phyloP scores from a whole-genome alignment of 345 rosid species.

The Brassica rapa region DNA sequence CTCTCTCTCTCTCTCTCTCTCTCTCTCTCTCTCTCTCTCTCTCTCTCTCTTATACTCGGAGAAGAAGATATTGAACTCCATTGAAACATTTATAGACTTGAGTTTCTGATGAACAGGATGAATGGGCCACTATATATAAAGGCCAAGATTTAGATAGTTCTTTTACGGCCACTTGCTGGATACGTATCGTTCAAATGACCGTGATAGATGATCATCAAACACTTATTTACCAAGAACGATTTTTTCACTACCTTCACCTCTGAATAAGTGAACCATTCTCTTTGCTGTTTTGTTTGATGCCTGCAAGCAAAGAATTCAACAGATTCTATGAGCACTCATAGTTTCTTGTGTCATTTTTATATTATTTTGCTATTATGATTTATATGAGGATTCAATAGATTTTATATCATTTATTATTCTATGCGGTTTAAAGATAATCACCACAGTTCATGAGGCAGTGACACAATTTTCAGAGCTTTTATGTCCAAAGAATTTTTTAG shows the following conservation, averaged over 20 bases:
- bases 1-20: not conserved
- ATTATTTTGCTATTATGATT: not conserved
- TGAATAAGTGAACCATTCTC: not conserved
- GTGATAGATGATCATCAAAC: not conserved
- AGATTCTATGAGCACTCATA: not conserved
- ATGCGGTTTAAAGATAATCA: not conserved
- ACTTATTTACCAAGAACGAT: not conserved
- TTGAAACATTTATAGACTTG: not conserved
- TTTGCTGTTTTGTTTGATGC: not conserved
- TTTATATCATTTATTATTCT: not conserved
- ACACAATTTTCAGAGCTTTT: not conserved
- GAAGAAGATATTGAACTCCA: not conserved
- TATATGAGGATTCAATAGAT: not conserved
- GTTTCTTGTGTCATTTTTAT: not conserved
- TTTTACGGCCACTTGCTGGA: not conserved
- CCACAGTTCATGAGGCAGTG: not conserved
- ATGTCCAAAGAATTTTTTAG: not conserved
- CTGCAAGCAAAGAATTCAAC: not conserved
- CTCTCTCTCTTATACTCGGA: not conserved
- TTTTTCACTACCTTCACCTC: not conserved
- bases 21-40: not conserved
- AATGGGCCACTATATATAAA: not conserved
- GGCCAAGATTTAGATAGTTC: not conserved
- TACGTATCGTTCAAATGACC: not conserved
- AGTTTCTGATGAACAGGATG: not conserved